Evolutionary conservation across 495 filamentous ascomycete genomes (phyloP).

Genomic region (Penicillium arizonense): DNA sequence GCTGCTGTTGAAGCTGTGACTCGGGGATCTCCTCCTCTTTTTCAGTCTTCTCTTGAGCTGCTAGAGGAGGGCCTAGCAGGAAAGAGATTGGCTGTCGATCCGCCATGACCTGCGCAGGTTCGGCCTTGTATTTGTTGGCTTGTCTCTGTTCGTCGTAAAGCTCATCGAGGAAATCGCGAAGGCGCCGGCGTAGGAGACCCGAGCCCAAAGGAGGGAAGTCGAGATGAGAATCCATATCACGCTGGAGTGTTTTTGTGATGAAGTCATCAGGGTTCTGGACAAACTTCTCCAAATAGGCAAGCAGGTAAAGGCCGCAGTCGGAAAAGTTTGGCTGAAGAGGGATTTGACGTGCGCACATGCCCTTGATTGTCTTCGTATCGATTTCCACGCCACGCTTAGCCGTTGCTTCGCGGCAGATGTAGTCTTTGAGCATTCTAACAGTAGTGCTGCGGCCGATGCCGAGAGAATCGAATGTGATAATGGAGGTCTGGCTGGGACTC

Average conservation of each 20-base stretch:
- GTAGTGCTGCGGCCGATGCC: conserved; percentile 58
- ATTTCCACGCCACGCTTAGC: conserved; percentile 65
- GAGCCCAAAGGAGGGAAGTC: conserved; percentile 59
- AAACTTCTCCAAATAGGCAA: conserved; percentile 82
- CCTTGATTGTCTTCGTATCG: conserved; percentile 47
- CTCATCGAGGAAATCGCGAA: conserved; percentile 52
- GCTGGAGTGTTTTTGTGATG: conserved; percentile 50
- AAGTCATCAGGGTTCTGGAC: conserved; percentile 66
- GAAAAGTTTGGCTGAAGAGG: conserved; percentile 81
- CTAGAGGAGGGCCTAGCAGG: conserved; percentile 24
- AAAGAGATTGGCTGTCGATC: conserved; percentile 34
- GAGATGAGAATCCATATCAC: conserved; percentile 40
- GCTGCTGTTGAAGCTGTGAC: background rate
- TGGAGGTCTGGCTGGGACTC: conserved; percentile 52
- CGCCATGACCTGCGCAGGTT: conserved; percentile 23
- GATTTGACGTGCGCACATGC: conserved; percentile 66
- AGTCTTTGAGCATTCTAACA: conserved; percentile 67
- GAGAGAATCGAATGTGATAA: conserved; percentile 90
- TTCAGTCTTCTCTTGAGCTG: background rate
- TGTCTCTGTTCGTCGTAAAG: conserved; percentile 48
- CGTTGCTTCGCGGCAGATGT: conserved; percentile 69
- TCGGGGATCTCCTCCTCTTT: background rate
- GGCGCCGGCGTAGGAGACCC: conserved; percentile 46
- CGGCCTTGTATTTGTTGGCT: conserved; percentile 11
- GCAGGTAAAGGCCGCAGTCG: conserved; percentile 85